Conservation (phyloP, 352 stramenopile genomes). For the Peronospora tabacina region DNA sequence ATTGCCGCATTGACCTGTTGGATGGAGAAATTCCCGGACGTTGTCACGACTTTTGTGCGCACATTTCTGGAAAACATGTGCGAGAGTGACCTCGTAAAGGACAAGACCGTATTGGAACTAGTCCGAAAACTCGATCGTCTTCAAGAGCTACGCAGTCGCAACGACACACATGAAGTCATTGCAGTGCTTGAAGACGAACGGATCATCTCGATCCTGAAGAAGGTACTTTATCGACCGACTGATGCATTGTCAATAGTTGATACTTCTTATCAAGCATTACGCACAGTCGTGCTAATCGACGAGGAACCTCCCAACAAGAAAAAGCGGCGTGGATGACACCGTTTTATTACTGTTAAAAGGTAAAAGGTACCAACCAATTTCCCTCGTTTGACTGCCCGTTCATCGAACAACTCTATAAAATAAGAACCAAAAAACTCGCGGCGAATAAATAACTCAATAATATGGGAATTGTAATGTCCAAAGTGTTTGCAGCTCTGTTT, state of each 20-base stretch:
- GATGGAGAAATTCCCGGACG: conserved; percentile 55
- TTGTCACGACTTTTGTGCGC: conserved; percentile 52
- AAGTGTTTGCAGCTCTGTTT: conserved; percentile 97
- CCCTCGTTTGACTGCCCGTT: conserved; percentile 5
- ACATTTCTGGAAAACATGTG: conserved; percentile 33
- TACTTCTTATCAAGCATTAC: conserved; percentile 24
- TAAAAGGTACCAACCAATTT: too few relatives aligned
- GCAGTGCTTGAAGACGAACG: conserved; percentile 43
- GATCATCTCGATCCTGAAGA: conserved; percentile 31
- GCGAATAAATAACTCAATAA: not conserved
- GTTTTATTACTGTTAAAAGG: not conserved
- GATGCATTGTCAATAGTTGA: conserved; percentile 5
- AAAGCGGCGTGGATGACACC: conserved; percentile 29
- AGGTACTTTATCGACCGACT: conserved; percentile 25
- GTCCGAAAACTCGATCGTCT: conserved; percentile 58
- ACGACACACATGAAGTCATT: conserved; percentile 8
- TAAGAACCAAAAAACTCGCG: too few relatives aligned
- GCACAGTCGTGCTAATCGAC: conserved; percentile 15
- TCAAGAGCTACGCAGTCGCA: conserved; percentile 33
- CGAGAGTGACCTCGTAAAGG: conserved; percentile 28
- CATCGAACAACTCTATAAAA: not conserved
- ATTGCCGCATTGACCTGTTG: conserved; percentile 58
- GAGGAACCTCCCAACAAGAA: conserved; percentile 56
- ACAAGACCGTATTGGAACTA: conserved; percentile 36
- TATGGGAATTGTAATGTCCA: conserved; percentile 98